phyloP scores from a whole-genome alignment of 495 filamentous ascomycete genomes.

The Terfezia boudieri region DNA sequence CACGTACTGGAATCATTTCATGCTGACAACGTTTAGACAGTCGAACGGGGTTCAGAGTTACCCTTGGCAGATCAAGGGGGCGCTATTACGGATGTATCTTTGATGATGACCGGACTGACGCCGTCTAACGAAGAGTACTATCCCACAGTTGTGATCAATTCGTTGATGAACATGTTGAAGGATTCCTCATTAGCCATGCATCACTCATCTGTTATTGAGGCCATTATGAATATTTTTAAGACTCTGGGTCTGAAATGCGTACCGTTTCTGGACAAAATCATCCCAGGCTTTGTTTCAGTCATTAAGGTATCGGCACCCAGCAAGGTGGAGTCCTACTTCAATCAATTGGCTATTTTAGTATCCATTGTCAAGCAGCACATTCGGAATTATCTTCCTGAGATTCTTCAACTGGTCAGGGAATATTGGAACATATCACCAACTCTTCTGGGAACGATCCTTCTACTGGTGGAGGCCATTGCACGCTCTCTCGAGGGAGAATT shows the following conservation, averaged over 20 bases:
- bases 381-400: slow-evolving; percentile 59
- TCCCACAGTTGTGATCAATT: slow-evolving; percentile 91
- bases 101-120: slow-evolving; percentile 95
- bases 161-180: slow-evolving; percentile 69
- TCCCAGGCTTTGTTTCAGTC: slow-evolving; percentile 76
- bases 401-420: slow-evolving; percentile 61
- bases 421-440: slow-evolving; percentile 60
- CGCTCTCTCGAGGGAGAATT: slow-evolving; percentile 89
- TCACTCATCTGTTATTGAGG: slow-evolving; percentile 90
- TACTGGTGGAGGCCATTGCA: slow-evolving; percentile 80
- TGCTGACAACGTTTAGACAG: slow-evolving; percentile 6
- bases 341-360: slow-evolving; percentile 77
- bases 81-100: slow-evolving; percentile 68
- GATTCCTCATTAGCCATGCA: slow-evolving; percentile 71
- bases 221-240: slow-evolving; percentile 95
- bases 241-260: slow-evolving; percentile 90
- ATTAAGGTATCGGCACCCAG: slow-evolving; percentile 50
- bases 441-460: slow-evolving; percentile 72
- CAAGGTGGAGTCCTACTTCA: slow-evolving; percentile 84
- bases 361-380: slow-evolving; percentile 94
- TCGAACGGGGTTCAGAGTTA: slow-evolving; percentile 15
- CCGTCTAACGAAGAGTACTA: slow-evolving; percentile 96
- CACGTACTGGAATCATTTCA: slow-evolving; percentile 20
- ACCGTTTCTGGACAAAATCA: slow-evolving; percentile 72
- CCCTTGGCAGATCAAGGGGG: slow-evolving; percentile 26